Evolutionary conservation across 2,329 filamentous ascomycete genomes (phyloP).

Genomic region (Exophiala spinifera): DNA sequence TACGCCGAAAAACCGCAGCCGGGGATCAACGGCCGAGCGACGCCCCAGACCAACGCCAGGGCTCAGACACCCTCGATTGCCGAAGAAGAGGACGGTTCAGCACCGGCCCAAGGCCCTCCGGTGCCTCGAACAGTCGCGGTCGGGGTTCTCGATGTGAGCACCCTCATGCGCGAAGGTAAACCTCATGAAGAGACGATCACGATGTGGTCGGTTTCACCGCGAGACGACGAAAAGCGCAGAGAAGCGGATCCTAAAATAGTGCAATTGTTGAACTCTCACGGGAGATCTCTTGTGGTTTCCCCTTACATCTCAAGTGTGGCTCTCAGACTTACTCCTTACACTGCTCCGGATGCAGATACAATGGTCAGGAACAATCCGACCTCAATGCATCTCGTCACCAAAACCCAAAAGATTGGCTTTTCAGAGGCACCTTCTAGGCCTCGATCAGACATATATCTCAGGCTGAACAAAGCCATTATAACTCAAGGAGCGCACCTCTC

Average conservation of each 20-base stretch:
- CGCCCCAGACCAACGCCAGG: slow-evolving; percentile 15
- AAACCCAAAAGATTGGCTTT: slow-evolving; percentile 88
- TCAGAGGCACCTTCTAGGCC: slow-evolving; percentile 84
- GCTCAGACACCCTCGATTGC: slow-evolving; percentile 19
- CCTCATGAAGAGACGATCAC: slow-evolving; percentile 65
- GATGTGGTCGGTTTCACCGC: slow-evolving; percentile 67
- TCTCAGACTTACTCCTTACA: slow-evolving; percentile 74
- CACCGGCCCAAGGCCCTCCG: slow-evolving; percentile 21
- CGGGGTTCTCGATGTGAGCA: slow-evolving; percentile 72
- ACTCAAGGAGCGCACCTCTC: slow-evolving; percentile 63
- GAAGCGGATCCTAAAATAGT: slow-evolving; percentile 45
- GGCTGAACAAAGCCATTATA: slow-evolving; percentile 73
- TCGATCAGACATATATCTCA: slow-evolving; percentile 93
- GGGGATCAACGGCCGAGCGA: slow-evolving; percentile 32
- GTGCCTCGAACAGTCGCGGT: slow-evolving; percentile 57
- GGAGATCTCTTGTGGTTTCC: slow-evolving; percentile 72
- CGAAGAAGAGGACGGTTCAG: slow-evolving; percentile 22
- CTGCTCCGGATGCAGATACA: slow-evolving; percentile 70
- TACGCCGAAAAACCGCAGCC: slow-evolving; percentile 27
- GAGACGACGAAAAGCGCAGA: slow-evolving; percentile 51
- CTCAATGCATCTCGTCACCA: slow-evolving; percentile 72
- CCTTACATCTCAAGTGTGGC: slow-evolving; percentile 72
- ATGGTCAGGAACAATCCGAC: slow-evolving; percentile 87
- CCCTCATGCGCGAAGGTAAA: slow-evolving; percentile 66
- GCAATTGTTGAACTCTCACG: slow-evolving; percentile 69